A percentile compares a stretch with the other conserved stretches of the same genome.
Evolutionary conservation across 768 basidiomycete genomes (phyloP).

Genomic region (Hysterangium stoloniferum): DNA sequence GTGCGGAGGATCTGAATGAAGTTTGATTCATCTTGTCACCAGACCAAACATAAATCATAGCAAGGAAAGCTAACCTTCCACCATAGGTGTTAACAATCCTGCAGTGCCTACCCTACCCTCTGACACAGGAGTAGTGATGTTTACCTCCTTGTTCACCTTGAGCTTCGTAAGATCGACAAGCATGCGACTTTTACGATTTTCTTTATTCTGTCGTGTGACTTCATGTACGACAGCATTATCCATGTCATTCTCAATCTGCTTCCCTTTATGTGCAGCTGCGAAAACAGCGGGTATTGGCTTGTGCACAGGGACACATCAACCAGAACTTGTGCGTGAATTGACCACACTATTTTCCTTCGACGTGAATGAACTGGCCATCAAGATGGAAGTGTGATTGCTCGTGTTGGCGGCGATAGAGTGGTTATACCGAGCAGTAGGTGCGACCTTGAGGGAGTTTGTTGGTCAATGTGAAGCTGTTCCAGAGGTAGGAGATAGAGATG

Average conservation of each 20-base stretch:
- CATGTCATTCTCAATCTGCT: slow-evolving; percentile 9
- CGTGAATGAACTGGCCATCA: slow-evolving; percentile 8
- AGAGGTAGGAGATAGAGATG: neutral
- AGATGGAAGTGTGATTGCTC: slow-evolving; percentile 18
- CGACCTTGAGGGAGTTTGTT: neutral
- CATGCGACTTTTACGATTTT: slow-evolving; percentile 5
- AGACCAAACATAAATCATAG: too few relatives aligned
- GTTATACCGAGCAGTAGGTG: too few relatives aligned
- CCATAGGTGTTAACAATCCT: neutral
- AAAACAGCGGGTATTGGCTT: slow-evolving; percentile 29
- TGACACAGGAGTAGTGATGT: neutral
- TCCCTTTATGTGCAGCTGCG: slow-evolving; percentile 13
- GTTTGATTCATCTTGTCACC: neutral
- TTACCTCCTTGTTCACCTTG: slow-evolving; percentile 20
- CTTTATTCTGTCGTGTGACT: slow-evolving; percentile 3
- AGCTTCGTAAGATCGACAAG: slow-evolving; percentile 12
- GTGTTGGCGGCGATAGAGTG: too few relatives aligned
- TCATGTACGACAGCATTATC: slow-evolving; percentile 13
- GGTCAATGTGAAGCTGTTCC: neutral
- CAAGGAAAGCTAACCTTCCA: slow-evolving; percentile 3
- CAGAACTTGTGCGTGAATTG: neutral
- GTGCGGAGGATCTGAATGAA: neutral
- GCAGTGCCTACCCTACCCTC: neutral
- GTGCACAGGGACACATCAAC: slow-evolving; percentile 3
- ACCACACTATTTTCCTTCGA: slow-evolving; percentile 7